Base-by-base conservation (phyloP, 1,139 yeast genomes). In the Candida albicans region DNA sequence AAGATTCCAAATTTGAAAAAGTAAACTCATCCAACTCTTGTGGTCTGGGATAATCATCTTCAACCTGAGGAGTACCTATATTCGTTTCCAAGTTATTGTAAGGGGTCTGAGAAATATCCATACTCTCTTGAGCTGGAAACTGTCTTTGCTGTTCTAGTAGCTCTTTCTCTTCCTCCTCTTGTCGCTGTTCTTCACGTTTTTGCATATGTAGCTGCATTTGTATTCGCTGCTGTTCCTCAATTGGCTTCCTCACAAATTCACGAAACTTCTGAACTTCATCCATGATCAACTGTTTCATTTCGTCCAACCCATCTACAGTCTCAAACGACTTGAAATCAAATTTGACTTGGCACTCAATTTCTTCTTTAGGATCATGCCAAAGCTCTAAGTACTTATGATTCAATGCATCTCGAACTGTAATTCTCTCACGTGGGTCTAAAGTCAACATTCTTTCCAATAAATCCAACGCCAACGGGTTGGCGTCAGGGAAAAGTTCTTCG, bases 331-430 rank as follows among this genome's bases (percentile, higher is more conserved):
- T 72, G 61, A 93, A 93, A 61, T 93, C 96, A 64, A 93, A 91
- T 56, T 86, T 85, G 3, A 79, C 71, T 42, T 83, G 82, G 62
- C 97, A 90, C 36, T 76, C 83, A 4, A 96, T 96, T 64, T 93
- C 99, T 61, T 93, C 99, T 27, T 82, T 79, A 2, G 97, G 96
- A 59, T 93, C 99, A 62, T 91, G 98, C 99, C 99, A 93, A 30
- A 93, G 85, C 43, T 84, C 73, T 45, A 93, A 72, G 59, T 93
- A 93, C 7, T 96, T 96, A 64, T 93, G 99, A 49, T 81, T 79
- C 47, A 93, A 74, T 0, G 98, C 98, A 43, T 88, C 86, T 44
- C 87, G 90, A 2, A 91, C 98, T 0, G 95, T 81, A 40, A 93
- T 89, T 63, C 99, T 77, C 56, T 84, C 80, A 40, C 78, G 77